phyloP scores from a whole-genome alignment of 1,284 basidiomycete genomes.

The Leucoagaricus sp. region DNA sequence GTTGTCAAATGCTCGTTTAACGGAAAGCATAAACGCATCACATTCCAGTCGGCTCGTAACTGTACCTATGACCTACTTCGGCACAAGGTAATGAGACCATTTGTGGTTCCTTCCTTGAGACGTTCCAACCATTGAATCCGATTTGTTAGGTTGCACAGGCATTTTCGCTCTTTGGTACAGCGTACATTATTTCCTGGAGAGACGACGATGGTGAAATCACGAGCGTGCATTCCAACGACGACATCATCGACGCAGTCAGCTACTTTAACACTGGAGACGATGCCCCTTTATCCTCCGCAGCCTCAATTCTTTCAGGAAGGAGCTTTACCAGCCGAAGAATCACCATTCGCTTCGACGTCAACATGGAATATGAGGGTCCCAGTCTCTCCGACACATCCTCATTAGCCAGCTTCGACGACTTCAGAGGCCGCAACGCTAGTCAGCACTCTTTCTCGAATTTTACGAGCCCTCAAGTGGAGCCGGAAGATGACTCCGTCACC shows the following conservation, averaged over 20 bases:
- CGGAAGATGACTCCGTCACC: conserved; percentile 72
- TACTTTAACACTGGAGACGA: conserved; percentile 84
- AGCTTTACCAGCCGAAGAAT: conserved; percentile 69
- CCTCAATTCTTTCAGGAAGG: conserved; percentile 72
- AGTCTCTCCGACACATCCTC: conserved; percentile 87
- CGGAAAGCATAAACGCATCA: conserved; percentile 71
- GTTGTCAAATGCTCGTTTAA: conserved; percentile 82
- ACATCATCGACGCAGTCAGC: conserved; percentile 82
- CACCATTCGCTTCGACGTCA: conserved; percentile 72
- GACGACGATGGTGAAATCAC: conserved; percentile 81
- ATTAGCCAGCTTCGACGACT: conserved; percentile 75
- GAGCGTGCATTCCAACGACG: conserved; percentile 66
- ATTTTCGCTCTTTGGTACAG: conserved; percentile 71
- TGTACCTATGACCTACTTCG: conserved; percentile 75
- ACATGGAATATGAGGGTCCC: conserved; percentile 88
- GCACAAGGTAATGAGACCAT: conserved; percentile 52
- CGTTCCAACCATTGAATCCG: neutral
- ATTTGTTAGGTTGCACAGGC: conserved; percentile 72
- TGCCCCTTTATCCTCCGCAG: conserved; percentile 62
- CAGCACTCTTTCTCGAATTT: conserved; percentile 59
- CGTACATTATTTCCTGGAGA: conserved; percentile 77
- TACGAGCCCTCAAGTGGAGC: conserved; percentile 39
- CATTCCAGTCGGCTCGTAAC: conserved; percentile 73
- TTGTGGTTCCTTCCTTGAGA: neutral
- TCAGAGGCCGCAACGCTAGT: conserved; percentile 59